Evolutionary conservation across 108 stramenopile species (phyloP).

Genomic region (Pinguiococcus pyrenoidosus): DNA sequence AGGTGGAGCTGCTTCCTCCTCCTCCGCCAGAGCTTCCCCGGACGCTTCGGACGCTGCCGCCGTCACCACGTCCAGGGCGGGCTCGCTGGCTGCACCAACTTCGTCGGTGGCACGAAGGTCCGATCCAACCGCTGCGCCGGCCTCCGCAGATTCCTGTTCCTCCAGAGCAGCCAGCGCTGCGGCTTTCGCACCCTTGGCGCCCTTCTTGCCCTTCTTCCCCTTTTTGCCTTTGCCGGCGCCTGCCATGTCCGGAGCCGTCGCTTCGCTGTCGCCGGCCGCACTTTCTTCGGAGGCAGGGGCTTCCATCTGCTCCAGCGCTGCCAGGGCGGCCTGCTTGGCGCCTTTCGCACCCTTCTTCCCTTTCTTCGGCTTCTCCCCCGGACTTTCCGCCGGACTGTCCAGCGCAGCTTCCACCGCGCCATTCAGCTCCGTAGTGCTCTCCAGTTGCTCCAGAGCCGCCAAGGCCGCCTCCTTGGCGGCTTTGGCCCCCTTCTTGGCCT

Average conservation of each 20-base stretch:
- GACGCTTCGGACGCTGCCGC: background rate
- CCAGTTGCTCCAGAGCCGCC: conserved; percentile 38
- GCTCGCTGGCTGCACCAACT: too few species aligned
- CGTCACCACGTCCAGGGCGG: background rate
- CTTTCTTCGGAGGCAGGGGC: background rate
- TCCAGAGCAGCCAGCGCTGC: background rate
- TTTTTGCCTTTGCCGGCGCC: background rate
- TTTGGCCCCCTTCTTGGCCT: conserved; percentile 1
- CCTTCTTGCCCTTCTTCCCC: conserved; percentile 5
- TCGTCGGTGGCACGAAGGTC: too few species aligned
- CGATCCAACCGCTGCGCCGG: too few species aligned
- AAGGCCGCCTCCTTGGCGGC: background rate
- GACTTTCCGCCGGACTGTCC: background rate
- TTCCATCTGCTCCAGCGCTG: conserved; percentile 7
- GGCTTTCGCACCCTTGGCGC: background rate
- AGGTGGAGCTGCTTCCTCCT: background rate
- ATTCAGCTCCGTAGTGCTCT: conserved; percentile 40
- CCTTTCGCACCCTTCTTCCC: conserved; percentile 24
- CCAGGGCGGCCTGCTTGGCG: conserved; percentile 25
- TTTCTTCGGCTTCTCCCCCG: conserved; percentile 16
- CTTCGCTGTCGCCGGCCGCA: background rate
- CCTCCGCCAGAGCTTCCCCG: background rate
- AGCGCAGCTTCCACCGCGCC: conserved; percentile 23
- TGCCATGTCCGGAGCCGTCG: background rate
- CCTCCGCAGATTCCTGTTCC: background rate